A percentile compares a stretch with the other conserved stretches of the same genome.
phyloP scores from a whole-genome alignment of 345 rosid species.

The Bruguiera parviflora region DNA sequence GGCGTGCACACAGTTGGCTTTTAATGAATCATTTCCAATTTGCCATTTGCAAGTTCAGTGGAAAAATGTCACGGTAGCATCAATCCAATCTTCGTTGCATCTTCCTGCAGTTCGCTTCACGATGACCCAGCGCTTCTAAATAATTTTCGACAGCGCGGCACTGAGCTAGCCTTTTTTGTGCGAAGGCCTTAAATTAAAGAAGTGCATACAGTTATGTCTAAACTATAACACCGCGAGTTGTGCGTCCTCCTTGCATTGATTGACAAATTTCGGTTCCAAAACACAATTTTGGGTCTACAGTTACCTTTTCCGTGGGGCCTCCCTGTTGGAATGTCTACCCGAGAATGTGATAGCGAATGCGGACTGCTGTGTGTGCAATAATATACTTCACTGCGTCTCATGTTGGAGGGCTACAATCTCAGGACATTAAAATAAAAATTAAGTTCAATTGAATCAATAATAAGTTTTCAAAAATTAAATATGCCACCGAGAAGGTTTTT shows the following conservation, averaged over 20 bases:
- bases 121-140: background rate
- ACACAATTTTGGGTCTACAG: background rate
- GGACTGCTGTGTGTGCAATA: background rate
- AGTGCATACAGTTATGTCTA: too few species aligned
- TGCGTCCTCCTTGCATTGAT: background rate
- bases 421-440: too few species aligned
- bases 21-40: too few species aligned
- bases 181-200: too few species aligned
- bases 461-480: too few species aligned
- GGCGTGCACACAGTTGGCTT: too few species aligned
- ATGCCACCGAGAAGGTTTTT: too few species aligned
- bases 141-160: background rate
- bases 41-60: too few species aligned
- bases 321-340: background rate
- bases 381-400: background rate
- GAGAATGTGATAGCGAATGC: background rate
- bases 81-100: background rate
- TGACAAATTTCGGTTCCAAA: background rate
- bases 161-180: background rate
- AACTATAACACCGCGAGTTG: too few species aligned
- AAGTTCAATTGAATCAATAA: too few species aligned
- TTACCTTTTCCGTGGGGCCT: background rate
- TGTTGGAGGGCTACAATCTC: background rate
- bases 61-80: too few species aligned
- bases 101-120: background rate